These are phyloP conservation scores for Saccharum hybrid DNA, from an alignment of 202 grass and related monocot species.

Conservation along the genomic window DNA sequence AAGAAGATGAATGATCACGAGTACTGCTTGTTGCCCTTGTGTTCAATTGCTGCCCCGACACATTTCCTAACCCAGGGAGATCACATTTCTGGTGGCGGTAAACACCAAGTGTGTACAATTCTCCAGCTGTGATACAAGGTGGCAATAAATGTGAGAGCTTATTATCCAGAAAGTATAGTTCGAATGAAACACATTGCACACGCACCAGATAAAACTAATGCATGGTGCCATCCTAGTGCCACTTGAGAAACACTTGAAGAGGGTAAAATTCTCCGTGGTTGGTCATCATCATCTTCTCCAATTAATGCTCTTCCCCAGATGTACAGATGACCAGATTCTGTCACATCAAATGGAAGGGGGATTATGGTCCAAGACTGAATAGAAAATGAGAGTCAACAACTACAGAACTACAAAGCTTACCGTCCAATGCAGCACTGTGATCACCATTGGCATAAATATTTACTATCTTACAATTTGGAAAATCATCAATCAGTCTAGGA, in stretches of 20 bases:
- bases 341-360: slow-evolving; percentile 10
- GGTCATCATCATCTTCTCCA: slow-evolving; percentile 52
- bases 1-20: slow-evolving; percentile 42
- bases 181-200: slow-evolving; percentile 7
- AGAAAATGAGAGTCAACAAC: slow-evolving; percentile 1
- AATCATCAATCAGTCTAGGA: slow-evolving; percentile 75
- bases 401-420: slow-evolving; percentile 49
- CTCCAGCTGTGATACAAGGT: slow-evolving; percentile 51
- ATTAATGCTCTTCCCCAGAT: slow-evolving; percentile 87
- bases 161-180: slow-evolving; percentile 35
- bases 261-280: slow-evolving; percentile 53
- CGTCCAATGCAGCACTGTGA: slow-evolving; percentile 88
- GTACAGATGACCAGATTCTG: slow-evolving; percentile 79
- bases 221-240: slow-evolving; percentile 97
- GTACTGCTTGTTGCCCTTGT: slow-evolving; percentile 42
- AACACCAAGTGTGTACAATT: slow-evolving; percentile 79
- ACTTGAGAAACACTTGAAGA: slow-evolving; percentile 69
- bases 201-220: slow-evolving; percentile 75
- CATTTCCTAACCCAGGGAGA: slow-evolving; percentile 29
- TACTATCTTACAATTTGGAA: slow-evolving; percentile 59
- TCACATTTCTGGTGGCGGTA: slow-evolving; percentile 63
- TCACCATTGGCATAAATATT: slow-evolving; percentile 89
- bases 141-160: slow-evolving; percentile 14
- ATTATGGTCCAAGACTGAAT: slow-evolving; percentile 29
- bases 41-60: slow-evolving; percentile 26